Evolutionary conservation across 352 stramenopile species (phyloP), one percentile per base, ranked within the genome.

Genomic region (Blastocystis sp.): DNA sequence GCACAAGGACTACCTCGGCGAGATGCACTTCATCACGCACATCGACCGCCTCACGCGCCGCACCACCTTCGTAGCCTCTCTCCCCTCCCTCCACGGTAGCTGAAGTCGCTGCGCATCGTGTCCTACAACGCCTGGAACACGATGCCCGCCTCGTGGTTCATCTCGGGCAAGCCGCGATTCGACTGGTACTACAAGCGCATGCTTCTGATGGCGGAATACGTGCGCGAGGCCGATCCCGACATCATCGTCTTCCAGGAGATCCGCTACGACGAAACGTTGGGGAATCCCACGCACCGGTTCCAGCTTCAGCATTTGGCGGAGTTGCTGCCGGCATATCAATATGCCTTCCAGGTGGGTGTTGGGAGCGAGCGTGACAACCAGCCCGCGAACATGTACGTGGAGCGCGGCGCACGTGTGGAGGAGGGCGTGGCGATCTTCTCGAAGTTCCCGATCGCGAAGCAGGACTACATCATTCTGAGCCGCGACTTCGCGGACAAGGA

Each of bases 121-220:
- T 93, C 93, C 65, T 96, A 94, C 91, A 96, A 96, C 64, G 91
- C 95, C 9, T 96, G 93, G 93, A 95, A 95, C 89, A 95, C 93
- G 14, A 95, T 95, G 76, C 93, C 93, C 1, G 92, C 92, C 0
- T 91, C 89, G 0, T 91, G 93, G 48, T 92, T 95, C 48, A 94
- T 95, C 82, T 92, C 92, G 56, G 76, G 89, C 65, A 48, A 79
- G 7, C 90, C 90, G 45, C 92, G 93, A 2, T 95, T 92, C 92
- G 60, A 78, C 11, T 92, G 93, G 86, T 96, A 95, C 89, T 88
- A 65, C 9, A 94, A 94, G 87, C 92, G 93, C 7, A 90, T 96
- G 34, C 90, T 93, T 70, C 93, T 94, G 86, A 90, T 96, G 21
- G 90, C 89, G 0, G 48, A 89, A 38, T 91, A 94, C 40, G 90